Evolutionary conservation across 2,329 filamentous ascomycete genomes (phyloP).

Genomic region (Cytospora schulzeri): DNA sequence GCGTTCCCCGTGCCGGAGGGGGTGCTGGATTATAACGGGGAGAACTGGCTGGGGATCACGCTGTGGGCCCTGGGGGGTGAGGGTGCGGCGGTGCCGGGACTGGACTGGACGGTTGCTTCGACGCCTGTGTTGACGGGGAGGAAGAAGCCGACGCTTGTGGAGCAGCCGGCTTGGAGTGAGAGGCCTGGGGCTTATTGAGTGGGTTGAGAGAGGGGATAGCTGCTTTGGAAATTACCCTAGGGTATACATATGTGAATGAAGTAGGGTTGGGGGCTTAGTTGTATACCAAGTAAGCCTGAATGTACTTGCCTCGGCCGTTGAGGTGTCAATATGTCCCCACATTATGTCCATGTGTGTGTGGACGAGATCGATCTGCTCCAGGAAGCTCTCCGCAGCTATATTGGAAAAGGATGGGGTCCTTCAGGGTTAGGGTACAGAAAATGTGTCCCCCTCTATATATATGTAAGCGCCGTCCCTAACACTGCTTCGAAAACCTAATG

Average conservation of each 20-base stretch:
- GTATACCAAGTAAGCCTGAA: neutral
- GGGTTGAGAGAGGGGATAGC: neutral
- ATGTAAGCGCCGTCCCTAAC: too few species aligned
- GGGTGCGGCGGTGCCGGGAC: conserved; percentile 55
- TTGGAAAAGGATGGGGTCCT: too few species aligned
- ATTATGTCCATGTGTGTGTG: too few species aligned
- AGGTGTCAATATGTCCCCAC: too few species aligned
- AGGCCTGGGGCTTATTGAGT: conserved; percentile 50
- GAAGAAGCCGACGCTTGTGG: conserved; percentile 39
- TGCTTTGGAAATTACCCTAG: neutral
- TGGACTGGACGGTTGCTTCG: conserved; percentile 36
- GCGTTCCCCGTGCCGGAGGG: conserved; percentile 69
- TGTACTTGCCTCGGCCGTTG: neutral
- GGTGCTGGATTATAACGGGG: conserved; percentile 65
- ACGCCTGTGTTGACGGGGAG: conserved; percentile 38
- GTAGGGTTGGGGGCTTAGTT: too few species aligned
- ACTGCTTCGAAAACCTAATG: too few species aligned
- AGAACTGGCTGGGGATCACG: conserved; percentile 66
- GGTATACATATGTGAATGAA: too few species aligned
- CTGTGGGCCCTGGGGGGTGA: conserved; percentile 63
- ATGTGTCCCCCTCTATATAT: too few species aligned
- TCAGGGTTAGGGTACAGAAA: too few species aligned
- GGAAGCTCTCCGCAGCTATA: too few species aligned
- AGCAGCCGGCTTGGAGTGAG: conserved; percentile 42
- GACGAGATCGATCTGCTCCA: too few species aligned